Conservation (phyloP, 2,329 filamentous ascomycete genomes). For the Phialocephala sp. region DNA sequence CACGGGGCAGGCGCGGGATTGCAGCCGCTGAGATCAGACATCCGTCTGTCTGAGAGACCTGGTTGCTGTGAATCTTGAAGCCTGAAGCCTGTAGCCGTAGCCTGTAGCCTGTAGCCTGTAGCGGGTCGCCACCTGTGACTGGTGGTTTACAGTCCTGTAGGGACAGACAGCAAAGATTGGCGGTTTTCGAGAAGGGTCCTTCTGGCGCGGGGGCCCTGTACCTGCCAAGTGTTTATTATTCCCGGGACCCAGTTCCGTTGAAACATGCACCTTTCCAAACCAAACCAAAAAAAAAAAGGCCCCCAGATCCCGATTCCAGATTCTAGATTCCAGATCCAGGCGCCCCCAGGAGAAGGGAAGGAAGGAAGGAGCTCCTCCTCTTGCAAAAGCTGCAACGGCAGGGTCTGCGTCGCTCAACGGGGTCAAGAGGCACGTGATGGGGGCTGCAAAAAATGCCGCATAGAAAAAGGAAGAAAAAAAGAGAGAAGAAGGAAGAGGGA, state of each 20-base stretch:
- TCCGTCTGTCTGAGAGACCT: no score
- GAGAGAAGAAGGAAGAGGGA: no score
- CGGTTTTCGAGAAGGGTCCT: background rate
- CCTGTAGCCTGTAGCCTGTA: no score
- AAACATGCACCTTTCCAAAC: no score
- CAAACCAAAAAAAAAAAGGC: no score
- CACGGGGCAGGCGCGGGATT: background rate
- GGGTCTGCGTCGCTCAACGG: background rate
- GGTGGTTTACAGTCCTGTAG: no score
- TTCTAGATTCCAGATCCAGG: no score
- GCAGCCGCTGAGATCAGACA: background rate
- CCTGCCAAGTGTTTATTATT: slow-evolving; percentile 7
- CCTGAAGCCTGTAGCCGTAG: no score
- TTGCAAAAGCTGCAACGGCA: background rate
- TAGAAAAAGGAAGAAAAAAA: no score
- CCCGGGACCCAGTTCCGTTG: background rate
- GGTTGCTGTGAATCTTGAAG: no score
- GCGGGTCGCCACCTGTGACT: no score
- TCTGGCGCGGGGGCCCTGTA: background rate
- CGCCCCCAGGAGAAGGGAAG: background rate
- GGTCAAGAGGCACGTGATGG: background rate
- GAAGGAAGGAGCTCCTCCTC: background rate
- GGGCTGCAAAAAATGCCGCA: slow-evolving; percentile 19
- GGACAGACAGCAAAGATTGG: background rate
- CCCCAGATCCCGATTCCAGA: background rate